A percentile compares a stretch with the other conserved stretches of the same genome.
Evolutionary conservation across 1,284 basidiomycete species (phyloP).

Genomic region (Leccinum pachyderme): DNA sequence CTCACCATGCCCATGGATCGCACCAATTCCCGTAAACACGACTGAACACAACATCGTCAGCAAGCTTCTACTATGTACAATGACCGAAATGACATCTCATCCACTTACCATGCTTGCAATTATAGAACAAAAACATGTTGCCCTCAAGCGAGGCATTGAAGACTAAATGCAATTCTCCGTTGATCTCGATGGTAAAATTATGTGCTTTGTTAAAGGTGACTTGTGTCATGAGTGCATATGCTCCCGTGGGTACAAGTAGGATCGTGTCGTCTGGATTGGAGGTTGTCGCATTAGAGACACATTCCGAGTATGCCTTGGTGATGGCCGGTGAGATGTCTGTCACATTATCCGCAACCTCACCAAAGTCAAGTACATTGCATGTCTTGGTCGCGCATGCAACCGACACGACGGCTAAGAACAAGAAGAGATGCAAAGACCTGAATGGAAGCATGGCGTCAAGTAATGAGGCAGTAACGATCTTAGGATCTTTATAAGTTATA

Average conservation of each 20-base stretch:
- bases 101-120: conserved; percentile 6
- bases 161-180: conserved; percentile 5
- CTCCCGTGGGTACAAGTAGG: conserved; percentile 11
- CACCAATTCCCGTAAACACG: conserved; percentile 10
- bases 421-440: neutral
- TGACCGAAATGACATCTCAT: neutral
- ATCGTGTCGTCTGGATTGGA: conserved; percentile 5
- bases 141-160: neutral
- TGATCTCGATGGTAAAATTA: conserved; percentile 3
- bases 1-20: conserved; percentile 13
- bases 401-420: neutral
- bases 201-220: neutral
- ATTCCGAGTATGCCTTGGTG: conserved; percentile 4
- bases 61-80: neutral
- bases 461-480: too few relatives aligned
- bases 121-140: conserved; percentile 6
- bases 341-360: conserved; percentile 7
- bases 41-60: conserved; percentile 1
- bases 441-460: neutral
- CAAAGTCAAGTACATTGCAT: conserved; percentile 6
- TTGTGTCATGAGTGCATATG: conserved; percentile 1
- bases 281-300: conserved; percentile 1
- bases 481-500: conserved; percentile 3
- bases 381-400: conserved; percentile 1
- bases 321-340: conserved; percentile 12